Evolutionary conservation across 2,329 filamentous ascomycete species (phyloP), one percentile per base, ranked within the genome.

Genomic region (Calonectria honghensis): DNA sequence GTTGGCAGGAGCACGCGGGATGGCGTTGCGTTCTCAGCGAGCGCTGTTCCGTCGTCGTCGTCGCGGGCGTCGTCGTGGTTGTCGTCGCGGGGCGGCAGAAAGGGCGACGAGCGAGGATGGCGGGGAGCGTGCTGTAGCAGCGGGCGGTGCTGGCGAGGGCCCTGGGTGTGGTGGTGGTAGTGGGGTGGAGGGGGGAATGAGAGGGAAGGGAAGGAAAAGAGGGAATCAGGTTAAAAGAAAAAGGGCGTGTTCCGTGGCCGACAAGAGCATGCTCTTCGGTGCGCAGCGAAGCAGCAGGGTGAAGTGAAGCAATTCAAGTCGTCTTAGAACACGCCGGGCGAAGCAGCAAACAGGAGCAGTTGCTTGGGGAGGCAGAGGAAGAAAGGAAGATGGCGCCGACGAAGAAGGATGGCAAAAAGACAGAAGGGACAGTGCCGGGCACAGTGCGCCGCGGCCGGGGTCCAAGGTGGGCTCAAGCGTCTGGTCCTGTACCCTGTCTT

Each of bases 231-330:
- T 63, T 75, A 70, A 77, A 74, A 78, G 75, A 63, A 69, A 72
- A 75, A 57, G 68, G 77, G 74, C 77, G 81, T 78, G 78, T 77
- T 80, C 75, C 77, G 77, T 78, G 72, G 74, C 75, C 77, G 78
- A 81, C 76, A 77, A 77, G 72, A 79, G 79, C 81, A 83, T 83
- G 73, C 77, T 81, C 77, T 79, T 80, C 72, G 70, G 72, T 70
- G 75, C 73, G 76, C 73, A 61, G 57, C 39, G 61, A 68, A 76
- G 75, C 74, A 69, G 67, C 72, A 75, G 68, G 64, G 65, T 73
- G 74, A 77, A 78, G 75, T 80, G 79, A 83, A 80, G 79, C 79
- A 79, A 82, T 81, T 78, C 79, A 77, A 79, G 76, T 79, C 52
- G 80, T 80, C 73, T 79, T 74, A 79, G 72, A 79, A 77, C 76